Conservation (phyloP, 495 filamentous ascomycete genomes). For the Penicillium roqueforti region DNA sequence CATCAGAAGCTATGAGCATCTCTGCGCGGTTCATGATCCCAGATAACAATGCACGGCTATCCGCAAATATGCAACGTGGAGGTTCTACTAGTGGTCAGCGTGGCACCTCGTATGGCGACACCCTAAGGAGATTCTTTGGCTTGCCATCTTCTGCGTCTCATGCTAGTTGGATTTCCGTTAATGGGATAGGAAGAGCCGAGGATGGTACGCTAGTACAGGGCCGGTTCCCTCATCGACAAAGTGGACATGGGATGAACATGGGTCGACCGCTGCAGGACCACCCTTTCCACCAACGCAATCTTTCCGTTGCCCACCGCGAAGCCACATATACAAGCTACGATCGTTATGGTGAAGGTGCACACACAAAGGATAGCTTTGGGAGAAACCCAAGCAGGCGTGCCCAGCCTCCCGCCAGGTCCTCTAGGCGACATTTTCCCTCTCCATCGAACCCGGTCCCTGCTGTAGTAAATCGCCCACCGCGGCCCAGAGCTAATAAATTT, state of each 20-base stretch:
- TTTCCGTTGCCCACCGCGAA: constrained; percentile 19
- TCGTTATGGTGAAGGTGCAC: not conserved
- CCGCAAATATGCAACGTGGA: not conserved
- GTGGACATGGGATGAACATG: constrained; percentile 34
- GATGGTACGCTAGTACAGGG: constrained; percentile 39
- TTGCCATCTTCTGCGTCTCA: constrained; percentile 10
- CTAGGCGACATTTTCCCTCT: not conserved
- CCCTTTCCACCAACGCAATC: constrained; percentile 30
- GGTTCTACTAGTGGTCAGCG: constrained; percentile 1
- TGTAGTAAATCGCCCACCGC: not conserved
- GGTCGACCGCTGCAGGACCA: constrained; percentile 30
- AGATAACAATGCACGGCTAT: constrained; percentile 1
- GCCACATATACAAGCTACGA: not conserved
- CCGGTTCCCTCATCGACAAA: constrained; percentile 36
- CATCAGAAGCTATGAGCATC: constrained; percentile 38
- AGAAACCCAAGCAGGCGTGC: not conserved
- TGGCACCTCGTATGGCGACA: constrained; percentile 18
- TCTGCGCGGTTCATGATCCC: constrained; percentile 25
- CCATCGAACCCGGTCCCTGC: constrained; percentile 1
- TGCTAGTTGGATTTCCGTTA: constrained; percentile 3
- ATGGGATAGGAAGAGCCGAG: constrained; percentile 30
- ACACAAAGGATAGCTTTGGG: not conserved
- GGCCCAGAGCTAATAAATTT: constrained; percentile 5
- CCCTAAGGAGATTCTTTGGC: constrained; percentile 30
- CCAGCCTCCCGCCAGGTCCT: not conserved